phyloP scores from a whole-genome alignment of 2,329 filamentous ascomycete genomes.

The Thelonectria olida region DNA sequence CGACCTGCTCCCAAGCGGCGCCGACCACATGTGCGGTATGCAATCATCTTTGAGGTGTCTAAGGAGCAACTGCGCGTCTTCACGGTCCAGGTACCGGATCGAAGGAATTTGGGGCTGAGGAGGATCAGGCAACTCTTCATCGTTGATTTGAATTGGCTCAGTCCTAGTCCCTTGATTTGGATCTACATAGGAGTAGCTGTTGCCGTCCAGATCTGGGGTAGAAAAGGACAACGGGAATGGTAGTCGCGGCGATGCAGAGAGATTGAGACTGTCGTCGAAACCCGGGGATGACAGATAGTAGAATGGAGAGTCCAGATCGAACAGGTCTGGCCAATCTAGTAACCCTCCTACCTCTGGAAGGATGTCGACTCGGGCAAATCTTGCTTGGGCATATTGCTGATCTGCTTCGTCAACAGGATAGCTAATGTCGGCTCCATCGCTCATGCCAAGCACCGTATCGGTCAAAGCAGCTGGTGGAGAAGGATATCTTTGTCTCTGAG shows the following conservation, averaged over 20 bases:
- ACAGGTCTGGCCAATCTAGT: conserved; percentile 16
- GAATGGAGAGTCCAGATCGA: conserved; percentile 8
- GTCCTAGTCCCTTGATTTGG: not conserved
- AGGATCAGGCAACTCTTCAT: not conserved
- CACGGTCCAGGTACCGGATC: not conserved
- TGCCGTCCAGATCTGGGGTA: not conserved
- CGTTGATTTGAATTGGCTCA: no score
- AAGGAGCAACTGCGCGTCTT: not conserved
- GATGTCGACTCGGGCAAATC: not conserved
- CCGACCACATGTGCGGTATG: conserved; percentile 4
- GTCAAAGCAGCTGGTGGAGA: not conserved
- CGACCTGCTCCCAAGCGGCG: not conserved
- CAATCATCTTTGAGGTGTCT: not conserved
- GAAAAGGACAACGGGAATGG: not conserved
- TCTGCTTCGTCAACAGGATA: not conserved
- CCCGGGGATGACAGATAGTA: not conserved
- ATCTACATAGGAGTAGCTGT: no score
- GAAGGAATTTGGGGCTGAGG: not conserved
- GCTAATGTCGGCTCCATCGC: no score
- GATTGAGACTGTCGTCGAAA: not conserved
- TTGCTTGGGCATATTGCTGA: no score
- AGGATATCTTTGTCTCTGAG: no score
- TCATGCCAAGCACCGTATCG: not conserved
- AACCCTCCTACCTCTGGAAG: not conserved
- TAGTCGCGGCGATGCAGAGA: not conserved